Base-by-base conservation (phyloP, 139 green algal genomes). In the Spirogloea muscicola region DNA sequence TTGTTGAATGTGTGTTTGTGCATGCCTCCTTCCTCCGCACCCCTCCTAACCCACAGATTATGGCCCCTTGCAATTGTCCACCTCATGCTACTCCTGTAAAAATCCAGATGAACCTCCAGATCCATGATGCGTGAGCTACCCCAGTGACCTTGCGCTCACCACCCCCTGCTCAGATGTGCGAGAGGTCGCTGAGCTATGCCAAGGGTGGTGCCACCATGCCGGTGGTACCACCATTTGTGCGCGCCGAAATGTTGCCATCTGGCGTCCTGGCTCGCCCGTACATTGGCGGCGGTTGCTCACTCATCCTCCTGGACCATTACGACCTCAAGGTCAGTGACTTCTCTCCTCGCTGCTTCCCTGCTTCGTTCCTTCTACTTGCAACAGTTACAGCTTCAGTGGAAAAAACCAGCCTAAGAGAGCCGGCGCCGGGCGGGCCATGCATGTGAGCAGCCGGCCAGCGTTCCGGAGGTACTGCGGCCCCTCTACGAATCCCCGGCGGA, bases 151-250 rank as follows among this genome's bases (percentile, higher is more conserved):
- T n/a, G n/a, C n/a, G n/a, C n/a, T n/a, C n/a, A n/a, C n/a, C n/a
- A n/a, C n/a, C n/a, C n/a, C n/a, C n/a, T n/a, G n/a, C 18, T 13
- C 59, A 78, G 69, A 77, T 80, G 13, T 80, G 72, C 57, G 72
- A 80, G 72, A 62, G 72, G 1, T 80, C 72, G 0, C 62, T 80
- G 2, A 77, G 25, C 29, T 37, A 42, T 29, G 44, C 69, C n/a
- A 49, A 67, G 34, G 70, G 70, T 42, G 72, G 63, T 5, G 64
- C 72, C 18, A 78, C 46, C 21, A 68, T 80, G 72, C 62, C 62
- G 1, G 62, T 63, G 7, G 72, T 77, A n/a, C 72, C 72, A 21
- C 36, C 62, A 5, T 80, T 80, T 78, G 72, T 80, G 39, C 48
- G 0, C 40, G 67, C 63, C 0, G 72, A 80, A 42, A 77, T 80